These are phyloP conservation scores for Lipomyces spencermartinsiae DNA, from an alignment of 805 yeast species.

Conservation along the genomic window DNA sequence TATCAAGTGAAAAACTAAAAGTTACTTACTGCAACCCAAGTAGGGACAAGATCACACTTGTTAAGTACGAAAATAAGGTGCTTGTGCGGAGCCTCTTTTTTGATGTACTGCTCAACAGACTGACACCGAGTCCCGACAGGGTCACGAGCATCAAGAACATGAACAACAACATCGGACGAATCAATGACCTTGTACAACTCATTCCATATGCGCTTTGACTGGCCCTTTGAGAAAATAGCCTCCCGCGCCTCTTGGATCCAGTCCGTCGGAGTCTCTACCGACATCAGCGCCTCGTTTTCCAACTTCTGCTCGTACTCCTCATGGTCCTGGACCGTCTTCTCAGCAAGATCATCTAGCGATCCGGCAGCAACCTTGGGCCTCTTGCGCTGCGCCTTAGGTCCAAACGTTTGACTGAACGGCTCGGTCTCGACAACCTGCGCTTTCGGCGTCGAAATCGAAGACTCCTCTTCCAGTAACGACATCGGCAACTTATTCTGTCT, in stretches of 20 bases:
- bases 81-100: constrained; percentile 94
- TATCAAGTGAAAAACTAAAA: constrained; percentile 28
- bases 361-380: constrained; percentile 77
- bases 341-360: constrained; percentile 77
- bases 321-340: constrained; percentile 61
- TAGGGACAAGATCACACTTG: constrained; percentile 98
- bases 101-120: constrained; percentile 89
- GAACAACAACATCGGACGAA: constrained; percentile 95
- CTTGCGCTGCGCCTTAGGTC: constrained; percentile 93
- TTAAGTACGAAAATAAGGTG: constrained; percentile 92
- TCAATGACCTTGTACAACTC: constrained; percentile 96
- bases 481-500: constrained; percentile 92
- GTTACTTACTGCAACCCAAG: constrained; percentile 98
- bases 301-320: constrained; percentile 72
- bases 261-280: constrained; percentile 78
- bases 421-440: constrained; percentile 88
- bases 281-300: constrained; percentile 55
- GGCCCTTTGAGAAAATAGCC: constrained; percentile 95
- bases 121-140: constrained; percentile 95
- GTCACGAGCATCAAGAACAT: constrained; percentile 96
- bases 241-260: constrained; percentile 92
- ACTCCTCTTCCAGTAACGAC: constrained; percentile 87
- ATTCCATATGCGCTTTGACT: constrained; percentile 98
- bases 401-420: constrained; percentile 79
- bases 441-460: constrained; percentile 71